Conservation (phyloP, 1,284 basidiomycete species). For the Ceratobasidium sp. region DNA sequence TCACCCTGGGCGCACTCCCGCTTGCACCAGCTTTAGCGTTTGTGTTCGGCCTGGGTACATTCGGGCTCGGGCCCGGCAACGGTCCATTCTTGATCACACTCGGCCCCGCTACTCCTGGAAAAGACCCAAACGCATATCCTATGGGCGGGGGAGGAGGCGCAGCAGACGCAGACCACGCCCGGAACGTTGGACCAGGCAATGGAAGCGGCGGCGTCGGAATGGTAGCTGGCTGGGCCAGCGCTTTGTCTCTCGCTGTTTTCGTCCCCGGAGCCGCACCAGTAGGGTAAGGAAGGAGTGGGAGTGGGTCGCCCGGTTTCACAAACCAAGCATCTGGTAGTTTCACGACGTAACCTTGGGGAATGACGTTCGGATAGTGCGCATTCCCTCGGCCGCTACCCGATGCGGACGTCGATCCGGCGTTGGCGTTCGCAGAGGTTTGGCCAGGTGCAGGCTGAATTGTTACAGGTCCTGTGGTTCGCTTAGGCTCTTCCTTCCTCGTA, state of each 20-base stretch:
- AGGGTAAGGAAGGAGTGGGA: not conserved
- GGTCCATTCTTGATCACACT: conserved; percentile 14
- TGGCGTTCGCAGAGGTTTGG: not conserved
- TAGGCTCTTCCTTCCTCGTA: conserved; percentile 22
- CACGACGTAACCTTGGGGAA: conserved; percentile 8
- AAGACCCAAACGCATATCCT: conserved; percentile 22
- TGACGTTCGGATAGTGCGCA: conserved; percentile 37
- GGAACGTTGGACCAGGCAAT: conserved; percentile 36
- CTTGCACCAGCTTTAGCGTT: too few species aligned
- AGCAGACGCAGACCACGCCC: conserved; percentile 26
- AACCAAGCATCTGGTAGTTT: conserved; percentile 12
- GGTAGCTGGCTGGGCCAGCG: not conserved
- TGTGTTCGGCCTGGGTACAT: not conserved
- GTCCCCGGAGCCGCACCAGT: not conserved
- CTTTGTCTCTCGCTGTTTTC: not conserved
- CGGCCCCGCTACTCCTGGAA: conserved; percentile 23
- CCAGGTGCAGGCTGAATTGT: conserved; percentile 39
- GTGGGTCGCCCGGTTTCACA: not conserved
- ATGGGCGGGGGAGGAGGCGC: conserved; percentile 19
- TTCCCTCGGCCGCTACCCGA: conserved; percentile 23
- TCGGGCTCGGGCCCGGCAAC: not conserved
- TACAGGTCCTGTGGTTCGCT: conserved; percentile 12
- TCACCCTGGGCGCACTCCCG: not conserved
- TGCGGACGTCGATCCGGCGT: not conserved
- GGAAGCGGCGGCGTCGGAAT: conserved; percentile 32